These are phyloP conservation scores for Calonectria fujianensis DNA, from an alignment of 2,329 filamentous ascomycete genomes.

Conservation along the genomic window DNA sequence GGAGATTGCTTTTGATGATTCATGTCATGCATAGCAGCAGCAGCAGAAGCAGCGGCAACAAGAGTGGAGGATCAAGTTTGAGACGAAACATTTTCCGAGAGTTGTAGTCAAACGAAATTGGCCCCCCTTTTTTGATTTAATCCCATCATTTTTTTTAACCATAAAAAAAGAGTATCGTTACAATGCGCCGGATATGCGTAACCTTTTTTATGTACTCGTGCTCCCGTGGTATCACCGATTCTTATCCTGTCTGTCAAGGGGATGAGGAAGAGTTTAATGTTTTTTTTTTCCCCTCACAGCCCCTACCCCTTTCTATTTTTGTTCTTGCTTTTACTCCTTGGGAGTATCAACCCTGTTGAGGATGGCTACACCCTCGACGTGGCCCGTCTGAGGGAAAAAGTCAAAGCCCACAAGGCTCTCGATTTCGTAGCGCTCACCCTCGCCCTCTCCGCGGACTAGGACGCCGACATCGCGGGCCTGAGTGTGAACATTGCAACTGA, in stretches of 20 bases:
- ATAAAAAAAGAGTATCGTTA: constrained; percentile 32
- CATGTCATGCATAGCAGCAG: constrained; percentile 29
- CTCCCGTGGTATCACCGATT: constrained; percentile 34
- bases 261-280: too few species aligned
- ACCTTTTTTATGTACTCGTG: constrained; percentile 31
- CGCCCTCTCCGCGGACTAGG: constrained; percentile 80
- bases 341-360: constrained; percentile 71
- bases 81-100: constrained; percentile 32
- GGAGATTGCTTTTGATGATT: constrained; percentile 31
- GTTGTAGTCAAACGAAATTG: constrained; percentile 29
- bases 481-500: constrained; percentile 98
- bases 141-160: constrained; percentile 23
- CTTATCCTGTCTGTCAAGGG: background rate
- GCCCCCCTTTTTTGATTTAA: constrained; percentile 36
- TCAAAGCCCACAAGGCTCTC: constrained; percentile 96
- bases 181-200: constrained; percentile 38
- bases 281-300: background rate
- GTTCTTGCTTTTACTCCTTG: constrained; percentile 38
- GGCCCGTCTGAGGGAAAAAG: constrained; percentile 93
- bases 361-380: constrained; percentile 81
- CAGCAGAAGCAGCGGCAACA: constrained; percentile 19
- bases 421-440: constrained; percentile 81
- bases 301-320: background rate
- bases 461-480: constrained; percentile 95
- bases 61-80: constrained; percentile 27